Base-by-base conservation (phyloP, 108 stramenopile species). In the Ochromonas danica region DNA sequence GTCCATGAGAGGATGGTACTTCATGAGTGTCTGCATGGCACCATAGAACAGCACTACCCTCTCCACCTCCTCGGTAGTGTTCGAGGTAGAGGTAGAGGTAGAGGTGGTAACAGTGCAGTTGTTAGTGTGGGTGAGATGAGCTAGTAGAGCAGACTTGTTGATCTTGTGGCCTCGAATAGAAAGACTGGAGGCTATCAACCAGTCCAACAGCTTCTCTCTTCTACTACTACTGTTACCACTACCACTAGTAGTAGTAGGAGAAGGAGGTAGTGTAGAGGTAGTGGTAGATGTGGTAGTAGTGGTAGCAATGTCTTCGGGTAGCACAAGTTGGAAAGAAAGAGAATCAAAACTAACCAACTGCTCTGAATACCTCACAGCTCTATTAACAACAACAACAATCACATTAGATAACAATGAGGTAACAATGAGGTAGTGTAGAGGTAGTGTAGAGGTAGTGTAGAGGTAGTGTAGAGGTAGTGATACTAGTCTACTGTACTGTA, bases 281-380 rank as follows among this genome's bases (percentile, higher is more conserved):
- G 22, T 14, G 22, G 6, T 22, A 51, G 6, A 14, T 6, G 6
- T 51, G 45, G 6, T 51, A 51, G 45, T 51, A 14, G 6, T 6
- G 14, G 6, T 51, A 51, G 6, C 14, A 51, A 6, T 51, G 22
- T 51, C 6, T 14, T 51, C 45, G 22, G 14, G 45, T 14, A 51
- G 45, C 45, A 51, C 22, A 51, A 75, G 38, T 14, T 27, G 27
- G 25, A 60, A 45, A 6, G 72, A 75, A 6, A 75, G 38, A 6
- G 72, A 33, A 45, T 75, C 45, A 42, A 75, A 75, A 10, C 14
- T 6, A 75, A 75, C 72, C 28, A 75, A 60, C 40, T 75, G 72
- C 40, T 75, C 72, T 22, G 41, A 27, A 60, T 14, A 75, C 40
- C 35, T 41, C 17, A 75, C 30, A 35, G 40, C 22, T 14, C 6